Evolutionary conservation across 1,284 basidiomycete species (phyloP).

Genomic region (Bondarzewia mesenterica): DNA sequence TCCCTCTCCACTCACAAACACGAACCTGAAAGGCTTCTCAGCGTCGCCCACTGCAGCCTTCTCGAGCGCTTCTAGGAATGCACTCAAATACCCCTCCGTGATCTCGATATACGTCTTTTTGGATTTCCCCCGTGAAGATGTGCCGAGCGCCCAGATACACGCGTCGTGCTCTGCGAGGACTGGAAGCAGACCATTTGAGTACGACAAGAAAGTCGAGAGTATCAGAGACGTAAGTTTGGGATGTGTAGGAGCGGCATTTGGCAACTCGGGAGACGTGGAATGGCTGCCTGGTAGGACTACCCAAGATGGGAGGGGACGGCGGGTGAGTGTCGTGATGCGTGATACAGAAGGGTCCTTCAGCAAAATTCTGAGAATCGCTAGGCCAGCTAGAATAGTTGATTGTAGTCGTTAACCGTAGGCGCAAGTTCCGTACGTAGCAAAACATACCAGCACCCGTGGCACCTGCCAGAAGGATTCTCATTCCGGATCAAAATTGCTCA

Average conservation of each 20-base stretch:
- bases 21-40: slow-evolving; percentile 24
- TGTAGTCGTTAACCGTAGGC: background rate
- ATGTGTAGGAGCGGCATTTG: slow-evolving; percentile 21
- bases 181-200: slow-evolving; percentile 22
- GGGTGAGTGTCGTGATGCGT: slow-evolving; percentile 21
- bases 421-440: too few species aligned
- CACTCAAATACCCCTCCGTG: slow-evolving; percentile 27
- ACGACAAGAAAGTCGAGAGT: slow-evolving; percentile 27
- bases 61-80: slow-evolving; percentile 23
- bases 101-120: slow-evolving; percentile 30
- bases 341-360: slow-evolving; percentile 24
- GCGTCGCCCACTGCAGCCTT: slow-evolving; percentile 18
- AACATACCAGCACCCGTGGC: slow-evolving; percentile 14
- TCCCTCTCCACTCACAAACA: slow-evolving; percentile 25
- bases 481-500: too few species aligned
- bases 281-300: slow-evolving; percentile 7
- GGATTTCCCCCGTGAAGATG: slow-evolving; percentile 21
- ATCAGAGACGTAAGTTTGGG: slow-evolving; percentile 24
- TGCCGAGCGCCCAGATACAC: slow-evolving; percentile 33
- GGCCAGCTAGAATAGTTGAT: too few species aligned
- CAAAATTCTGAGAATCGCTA: slow-evolving; percentile 29
- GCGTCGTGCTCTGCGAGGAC: slow-evolving; percentile 29
- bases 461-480: slow-evolving; percentile 14
- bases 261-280: slow-evolving; percentile 16
- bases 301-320: slow-evolving; percentile 13